A percentile compares a stretch with the other conserved stretches of the same genome.
Conservation (phyloP, 2,329 filamentous ascomycete genomes). For the Ophiostoma piceae region DNA sequence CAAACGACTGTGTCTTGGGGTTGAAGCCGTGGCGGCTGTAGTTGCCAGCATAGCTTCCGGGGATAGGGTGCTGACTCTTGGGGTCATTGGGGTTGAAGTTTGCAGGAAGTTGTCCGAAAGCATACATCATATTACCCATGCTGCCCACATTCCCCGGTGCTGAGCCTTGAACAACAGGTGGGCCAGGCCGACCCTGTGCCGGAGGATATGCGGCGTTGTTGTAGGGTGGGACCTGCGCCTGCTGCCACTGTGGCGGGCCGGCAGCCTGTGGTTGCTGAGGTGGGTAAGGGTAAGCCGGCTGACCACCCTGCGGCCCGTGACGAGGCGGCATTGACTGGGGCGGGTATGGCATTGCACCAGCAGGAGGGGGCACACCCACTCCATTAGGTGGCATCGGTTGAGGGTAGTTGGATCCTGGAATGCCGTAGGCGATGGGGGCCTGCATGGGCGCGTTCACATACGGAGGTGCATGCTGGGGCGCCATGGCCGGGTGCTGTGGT, state of each 20-base stretch:
- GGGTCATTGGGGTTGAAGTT: slow-evolving; percentile 65
- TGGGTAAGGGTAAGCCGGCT: slow-evolving; percentile 31
- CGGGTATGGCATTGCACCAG: slow-evolving; percentile 37
- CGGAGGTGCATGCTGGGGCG: slow-evolving; percentile 18
- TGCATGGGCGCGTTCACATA: slow-evolving; percentile 38
- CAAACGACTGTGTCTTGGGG: slow-evolving; percentile 87
- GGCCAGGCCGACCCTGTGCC: slow-evolving; percentile 26
- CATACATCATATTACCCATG: slow-evolving; percentile 52
- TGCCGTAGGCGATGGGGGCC: slow-evolving; percentile 44
- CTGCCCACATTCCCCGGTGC: slow-evolving; percentile 27
- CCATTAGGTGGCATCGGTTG: slow-evolving; percentile 39
- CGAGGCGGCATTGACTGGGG: slow-evolving; percentile 31
- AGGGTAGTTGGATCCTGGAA: slow-evolving; percentile 38
- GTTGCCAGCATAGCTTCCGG: slow-evolving; percentile 59
- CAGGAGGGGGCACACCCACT: slow-evolving; percentile 44
- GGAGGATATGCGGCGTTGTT: slow-evolving; percentile 32
- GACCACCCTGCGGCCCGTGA: slow-evolving; percentile 15
- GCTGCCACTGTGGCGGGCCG: slow-evolving; percentile 31
- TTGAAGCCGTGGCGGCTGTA: slow-evolving; percentile 81
- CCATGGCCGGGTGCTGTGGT: slow-evolving; percentile 13
- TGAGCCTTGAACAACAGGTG: slow-evolving; percentile 23
- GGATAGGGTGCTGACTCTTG: slow-evolving; percentile 74
- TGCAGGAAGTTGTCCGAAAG: slow-evolving; percentile 71
- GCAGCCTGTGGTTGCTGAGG: slow-evolving; percentile 32
- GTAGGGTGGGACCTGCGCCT: slow-evolving; percentile 27